Conservation (phyloP, 1,139 yeast genomes). For the Geotrichum cucujoidarum region DNA sequence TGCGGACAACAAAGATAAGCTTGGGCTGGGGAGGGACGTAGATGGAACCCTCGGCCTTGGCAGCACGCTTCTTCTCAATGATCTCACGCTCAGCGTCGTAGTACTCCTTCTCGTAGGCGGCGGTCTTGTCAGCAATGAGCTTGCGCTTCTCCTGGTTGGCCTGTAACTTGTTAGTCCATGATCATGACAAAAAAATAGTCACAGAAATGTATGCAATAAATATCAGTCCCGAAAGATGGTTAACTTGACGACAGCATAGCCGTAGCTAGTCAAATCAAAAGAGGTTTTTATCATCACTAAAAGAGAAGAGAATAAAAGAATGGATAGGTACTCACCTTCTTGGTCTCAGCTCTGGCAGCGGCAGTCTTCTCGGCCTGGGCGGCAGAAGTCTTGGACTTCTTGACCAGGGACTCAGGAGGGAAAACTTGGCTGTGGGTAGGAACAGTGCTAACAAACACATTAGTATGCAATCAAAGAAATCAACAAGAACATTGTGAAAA, state of each 20-base stretch:
- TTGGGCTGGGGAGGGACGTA: conserved; percentile 97
- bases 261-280: conserved; percentile 33
- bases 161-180: conserved; percentile 24
- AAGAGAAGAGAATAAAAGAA: conserved; percentile 12
- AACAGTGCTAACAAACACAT: conserved; percentile 24
- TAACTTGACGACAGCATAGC: conserved; percentile 89
- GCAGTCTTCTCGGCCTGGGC: conserved; percentile 65
- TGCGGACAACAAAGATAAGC: conserved; percentile 95
- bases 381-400: conserved; percentile 75
- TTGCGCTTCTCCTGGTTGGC: conserved; percentile 57
- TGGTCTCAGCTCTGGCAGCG: conserved; percentile 84
- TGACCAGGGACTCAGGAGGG: conserved; percentile 91
- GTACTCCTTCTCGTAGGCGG: conserved; percentile 97
- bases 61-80: conserved; percentile 90
- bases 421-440: conserved; percentile 34
- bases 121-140: conserved; percentile 94
- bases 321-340: conserved; percentile 59
- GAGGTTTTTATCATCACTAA: conserved; percentile 23
- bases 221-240: conserved; percentile 99
- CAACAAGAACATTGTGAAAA: conserved; percentile 8
- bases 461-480: conserved; percentile 9
- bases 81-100: conserved; percentile 90
- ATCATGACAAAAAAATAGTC: conserved; percentile 23
- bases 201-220: conserved; percentile 11
- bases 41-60: conserved; percentile 76